These are phyloP conservation scores for Wallacemonas sp. DNA, from an alignment of 208 protist species.

Conservation along the genomic window DNA sequence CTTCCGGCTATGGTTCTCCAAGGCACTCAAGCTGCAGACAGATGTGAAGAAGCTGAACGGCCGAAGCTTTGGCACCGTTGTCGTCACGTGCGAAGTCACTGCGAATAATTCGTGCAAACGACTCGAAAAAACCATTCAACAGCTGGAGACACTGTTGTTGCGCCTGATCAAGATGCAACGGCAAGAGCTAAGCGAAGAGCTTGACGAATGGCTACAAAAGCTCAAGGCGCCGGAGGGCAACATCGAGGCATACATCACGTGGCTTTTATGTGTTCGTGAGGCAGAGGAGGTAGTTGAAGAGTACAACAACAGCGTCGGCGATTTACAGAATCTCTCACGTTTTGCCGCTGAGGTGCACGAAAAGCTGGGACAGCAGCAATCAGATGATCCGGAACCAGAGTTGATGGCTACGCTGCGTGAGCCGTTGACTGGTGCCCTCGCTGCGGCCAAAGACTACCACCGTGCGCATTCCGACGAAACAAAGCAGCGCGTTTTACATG, in stretches of 20 bases:
- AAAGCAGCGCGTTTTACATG: conserved; percentile 26
- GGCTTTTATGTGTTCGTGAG: conserved; percentile 36
- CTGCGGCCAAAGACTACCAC: conserved; percentile 39
- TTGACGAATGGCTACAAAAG: conserved; percentile 25
- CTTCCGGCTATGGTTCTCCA: conserved; percentile 36
- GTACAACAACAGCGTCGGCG: conserved; percentile 30
- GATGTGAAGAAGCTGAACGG: conserved; percentile 45
- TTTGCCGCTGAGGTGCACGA: conserved; percentile 38
- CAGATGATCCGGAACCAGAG: conserved; percentile 10
- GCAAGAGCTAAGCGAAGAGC: conserved; percentile 20
- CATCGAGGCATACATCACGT: conserved; percentile 40
- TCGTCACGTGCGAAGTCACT: conserved; percentile 32
- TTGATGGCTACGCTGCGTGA: conserved; percentile 25
- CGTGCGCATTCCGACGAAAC: conserved; percentile 20
- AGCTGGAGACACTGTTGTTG: conserved; percentile 35
- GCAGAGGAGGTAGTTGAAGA: conserved; percentile 29
- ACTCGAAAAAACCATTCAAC: conserved; percentile 35
- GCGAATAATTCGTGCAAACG: conserved; percentile 14
- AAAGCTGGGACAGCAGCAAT: conserved; percentile 11
- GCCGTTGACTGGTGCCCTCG: conserved; percentile 32
- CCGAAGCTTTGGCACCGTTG: conserved; percentile 35
- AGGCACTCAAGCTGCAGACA: conserved; percentile 30
- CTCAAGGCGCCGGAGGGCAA: conserved; percentile 29
- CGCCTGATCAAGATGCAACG: conserved; percentile 29
- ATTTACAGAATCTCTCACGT: conserved; percentile 47